A percentile compares a stretch with the other conserved stretches of the same genome.
phyloP scores from a whole-genome alignment of 768 basidiomycete genomes.

The Lactarius vividus region DNA sequence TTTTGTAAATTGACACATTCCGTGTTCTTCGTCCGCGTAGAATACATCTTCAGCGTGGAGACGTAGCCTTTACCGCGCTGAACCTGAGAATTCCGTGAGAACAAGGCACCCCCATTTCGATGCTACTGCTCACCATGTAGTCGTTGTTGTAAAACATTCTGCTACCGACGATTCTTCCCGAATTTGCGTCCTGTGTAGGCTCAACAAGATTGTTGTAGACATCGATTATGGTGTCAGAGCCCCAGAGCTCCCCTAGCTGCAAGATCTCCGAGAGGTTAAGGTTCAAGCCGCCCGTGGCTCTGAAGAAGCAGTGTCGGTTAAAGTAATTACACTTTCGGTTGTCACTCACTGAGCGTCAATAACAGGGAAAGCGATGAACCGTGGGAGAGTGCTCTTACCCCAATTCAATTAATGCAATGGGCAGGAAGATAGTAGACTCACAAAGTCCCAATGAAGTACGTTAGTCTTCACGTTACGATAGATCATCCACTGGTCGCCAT shows the following conservation, averaged over 20 bases:
- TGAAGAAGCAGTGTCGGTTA: constrained; percentile 7
- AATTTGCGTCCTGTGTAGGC: constrained; percentile 31
- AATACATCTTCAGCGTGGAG: constrained; percentile 36
- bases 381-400: constrained; percentile 55
- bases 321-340: neutral
- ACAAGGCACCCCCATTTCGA: neutral
- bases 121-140: constrained; percentile 34
- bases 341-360: constrained; percentile 41
- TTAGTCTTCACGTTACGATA: constrained; percentile 54
- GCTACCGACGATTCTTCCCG: constrained; percentile 34
- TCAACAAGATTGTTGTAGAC: constrained; percentile 26
- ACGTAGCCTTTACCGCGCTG: constrained; percentile 36
- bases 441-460: constrained; percentile 70
- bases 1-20: constrained; percentile 38
- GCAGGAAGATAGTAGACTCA: constrained; percentile 34
- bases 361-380: constrained; percentile 68
- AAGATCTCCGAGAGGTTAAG: constrained; percentile 35
- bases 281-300: constrained; percentile 32
- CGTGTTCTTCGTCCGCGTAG: constrained; percentile 36
- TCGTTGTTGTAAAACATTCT: constrained; percentile 36
- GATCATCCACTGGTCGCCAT: constrained; percentile 70
- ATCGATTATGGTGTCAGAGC: constrained; percentile 18
- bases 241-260: constrained; percentile 33
- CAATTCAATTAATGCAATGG: neutral
- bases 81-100: constrained; percentile 29